phyloP scores from a whole-genome alignment of 768 basidiomycete genomes.

The Cyclocybe aegerita region DNA sequence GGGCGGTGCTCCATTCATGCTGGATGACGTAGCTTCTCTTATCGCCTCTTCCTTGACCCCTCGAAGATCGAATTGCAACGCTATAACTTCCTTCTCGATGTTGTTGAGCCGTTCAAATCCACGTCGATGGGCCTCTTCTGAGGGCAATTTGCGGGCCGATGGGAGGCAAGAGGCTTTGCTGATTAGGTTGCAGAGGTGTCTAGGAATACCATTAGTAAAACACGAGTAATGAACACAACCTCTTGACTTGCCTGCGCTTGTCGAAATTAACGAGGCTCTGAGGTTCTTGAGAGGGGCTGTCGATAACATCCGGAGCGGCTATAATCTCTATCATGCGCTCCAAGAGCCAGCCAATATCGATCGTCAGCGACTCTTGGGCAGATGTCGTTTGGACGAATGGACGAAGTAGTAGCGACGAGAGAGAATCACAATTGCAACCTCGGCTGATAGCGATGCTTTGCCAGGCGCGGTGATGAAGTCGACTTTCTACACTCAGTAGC shows the following conservation, averaged over 20 bases:
- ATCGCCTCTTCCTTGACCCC: constrained; percentile 75
- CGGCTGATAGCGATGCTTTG: constrained; percentile 65
- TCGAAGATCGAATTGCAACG: constrained; percentile 67
- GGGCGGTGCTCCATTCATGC: constrained; percentile 40
- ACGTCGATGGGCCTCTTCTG: constrained; percentile 58
- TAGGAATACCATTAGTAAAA: constrained; percentile 27
- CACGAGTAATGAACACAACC: too few relatives aligned
- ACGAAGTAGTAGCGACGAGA: constrained; percentile 53
- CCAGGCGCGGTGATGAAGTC: constrained; percentile 80
- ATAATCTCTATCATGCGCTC: constrained; percentile 82
- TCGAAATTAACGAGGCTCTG: constrained; percentile 75
- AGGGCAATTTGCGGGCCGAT: constrained; percentile 39
- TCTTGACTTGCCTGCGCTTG: constrained; percentile 62
- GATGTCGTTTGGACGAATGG: constrained; percentile 44
- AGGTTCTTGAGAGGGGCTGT: constrained; percentile 50
- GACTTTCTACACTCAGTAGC: constrained; percentile 73
- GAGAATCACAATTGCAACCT: constrained; percentile 60
- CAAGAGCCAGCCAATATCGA: constrained; percentile 82
- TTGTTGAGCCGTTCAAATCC: constrained; percentile 77
- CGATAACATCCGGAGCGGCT: constrained; percentile 68
- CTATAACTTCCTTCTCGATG: constrained; percentile 67
- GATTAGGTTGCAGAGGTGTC: constrained; percentile 68
- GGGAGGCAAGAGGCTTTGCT: constrained; percentile 48
- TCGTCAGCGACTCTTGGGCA: constrained; percentile 54
- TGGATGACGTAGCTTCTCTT: constrained; percentile 55